These are phyloP conservation scores for Omphalea diandra DNA, from an alignment of 441 rosid species.

Conservation along the genomic window DNA sequence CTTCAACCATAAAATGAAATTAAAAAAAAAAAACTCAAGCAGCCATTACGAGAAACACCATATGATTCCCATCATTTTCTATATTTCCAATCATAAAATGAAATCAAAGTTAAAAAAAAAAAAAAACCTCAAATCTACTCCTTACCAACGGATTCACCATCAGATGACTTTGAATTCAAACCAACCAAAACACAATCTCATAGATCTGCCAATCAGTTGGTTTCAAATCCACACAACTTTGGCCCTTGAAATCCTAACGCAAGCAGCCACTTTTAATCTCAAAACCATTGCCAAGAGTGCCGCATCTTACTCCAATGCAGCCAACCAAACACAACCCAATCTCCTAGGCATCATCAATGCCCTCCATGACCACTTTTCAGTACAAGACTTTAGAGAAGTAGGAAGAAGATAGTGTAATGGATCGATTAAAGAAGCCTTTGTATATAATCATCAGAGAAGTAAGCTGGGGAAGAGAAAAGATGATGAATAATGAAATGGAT, in stretches of 20 bases:
- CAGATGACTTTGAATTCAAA: constrained; percentile 37
- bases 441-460: too few species aligned
- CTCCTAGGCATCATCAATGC: constrained; percentile 47
- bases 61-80: too few species aligned
- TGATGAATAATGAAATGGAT: too few species aligned
- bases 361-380: constrained; percentile 38
- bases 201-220: constrained; percentile 61
- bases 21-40: too few species aligned
- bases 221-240: constrained; percentile 38
- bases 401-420: too few species aligned
- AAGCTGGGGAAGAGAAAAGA: too few species aligned
- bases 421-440: too few species aligned
- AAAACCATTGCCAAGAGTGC: constrained; percentile 41
- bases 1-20: too few species aligned
- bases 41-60: too few species aligned
- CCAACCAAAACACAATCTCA: constrained; percentile 46
- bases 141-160: neutral
- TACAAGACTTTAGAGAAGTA: constrained; percentile 45
- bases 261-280: constrained; percentile 39
- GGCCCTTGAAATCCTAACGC: constrained; percentile 47
- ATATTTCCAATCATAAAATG: constrained; percentile 18
- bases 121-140: neutral
- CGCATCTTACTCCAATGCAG: constrained; percentile 36
- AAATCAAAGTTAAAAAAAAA: constrained; percentile 15
- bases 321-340: constrained; percentile 50